Conservation (phyloP, 306 rosid species). For the Potentilla sterilis region DNA sequence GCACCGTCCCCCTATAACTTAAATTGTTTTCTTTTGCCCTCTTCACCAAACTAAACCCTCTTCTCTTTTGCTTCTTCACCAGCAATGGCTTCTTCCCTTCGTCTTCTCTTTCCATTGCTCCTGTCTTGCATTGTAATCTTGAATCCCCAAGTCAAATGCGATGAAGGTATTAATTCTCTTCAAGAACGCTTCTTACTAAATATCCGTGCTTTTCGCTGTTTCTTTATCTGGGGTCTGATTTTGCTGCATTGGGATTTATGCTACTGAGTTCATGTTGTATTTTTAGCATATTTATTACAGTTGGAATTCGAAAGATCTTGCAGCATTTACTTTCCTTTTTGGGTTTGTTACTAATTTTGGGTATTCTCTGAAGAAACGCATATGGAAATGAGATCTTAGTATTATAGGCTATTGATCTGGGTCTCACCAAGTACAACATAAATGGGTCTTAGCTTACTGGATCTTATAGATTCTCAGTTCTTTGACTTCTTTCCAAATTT, state of each 20-base stretch:
- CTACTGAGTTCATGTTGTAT: neutral
- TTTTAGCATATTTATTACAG: neutral
- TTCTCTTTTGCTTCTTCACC: conserved; percentile 5
- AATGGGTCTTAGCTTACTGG: conserved; percentile 5
- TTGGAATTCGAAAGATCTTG: neutral
- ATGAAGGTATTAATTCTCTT: conserved; percentile 30
- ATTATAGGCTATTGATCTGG: no score
- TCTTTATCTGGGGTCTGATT: conserved; percentile 1
- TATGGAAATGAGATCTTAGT: conserved; percentile 41
- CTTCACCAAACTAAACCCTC: neutral
- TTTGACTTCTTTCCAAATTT: conserved; percentile 4
- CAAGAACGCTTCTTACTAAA: neutral
- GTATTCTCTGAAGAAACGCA: neutral
- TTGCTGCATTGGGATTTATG: neutral
- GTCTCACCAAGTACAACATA: neutral
- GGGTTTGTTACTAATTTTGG: conserved; percentile 5
- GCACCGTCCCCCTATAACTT: neutral
- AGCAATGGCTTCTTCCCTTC: conserved; percentile 39
- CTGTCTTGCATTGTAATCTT: conserved; percentile 44
- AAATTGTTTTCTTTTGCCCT: neutral
- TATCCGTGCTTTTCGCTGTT: neutral
- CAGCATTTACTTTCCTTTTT: neutral
- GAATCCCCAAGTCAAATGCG: conserved; percentile 47
- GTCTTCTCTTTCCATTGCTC: conserved; percentile 35
- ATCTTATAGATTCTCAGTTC: conserved; percentile 30